Percentiles rank a stretch among this genome's conserved stretches.
Conservation (phyloP, 495 filamentous ascomycete genomes). For the Evernia prunastri region DNA sequence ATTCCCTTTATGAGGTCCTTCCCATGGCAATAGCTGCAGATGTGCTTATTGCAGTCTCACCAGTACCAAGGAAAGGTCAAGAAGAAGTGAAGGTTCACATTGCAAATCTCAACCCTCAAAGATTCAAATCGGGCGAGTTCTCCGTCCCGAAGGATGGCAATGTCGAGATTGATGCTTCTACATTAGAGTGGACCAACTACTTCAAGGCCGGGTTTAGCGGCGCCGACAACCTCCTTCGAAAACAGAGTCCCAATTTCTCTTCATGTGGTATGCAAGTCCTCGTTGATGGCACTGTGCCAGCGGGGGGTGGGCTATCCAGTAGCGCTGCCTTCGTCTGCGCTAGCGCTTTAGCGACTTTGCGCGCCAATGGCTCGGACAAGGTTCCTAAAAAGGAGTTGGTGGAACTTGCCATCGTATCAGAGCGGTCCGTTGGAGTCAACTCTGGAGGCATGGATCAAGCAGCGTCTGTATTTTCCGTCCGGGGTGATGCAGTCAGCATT, state of each 20-base stretch:
- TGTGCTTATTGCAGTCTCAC: constrained; percentile 70
- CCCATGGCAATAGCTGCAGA: constrained; percentile 93
- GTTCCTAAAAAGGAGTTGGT: constrained; percentile 86
- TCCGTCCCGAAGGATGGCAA: constrained; percentile 57
- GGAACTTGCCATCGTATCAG: constrained; percentile 87
- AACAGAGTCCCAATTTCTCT: constrained; percentile 53
- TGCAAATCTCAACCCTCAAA: constrained; percentile 68
- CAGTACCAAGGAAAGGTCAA: not conserved
- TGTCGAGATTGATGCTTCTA: constrained; percentile 73
- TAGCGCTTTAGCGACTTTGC: constrained; percentile 80
- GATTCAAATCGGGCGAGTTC: constrained; percentile 74
- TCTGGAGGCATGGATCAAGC: constrained; percentile 99
- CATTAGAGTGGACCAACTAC: constrained; percentile 96
- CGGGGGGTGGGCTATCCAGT: constrained; percentile 84
- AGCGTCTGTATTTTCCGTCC: constrained; percentile 86
- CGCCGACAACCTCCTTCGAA: constrained; percentile 69
- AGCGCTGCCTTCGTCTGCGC: constrained; percentile 92
- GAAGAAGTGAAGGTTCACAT: constrained; percentile 53
- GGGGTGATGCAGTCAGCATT: constrained; percentile 82
- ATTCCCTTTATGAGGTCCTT: constrained; percentile 90
- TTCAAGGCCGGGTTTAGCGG: constrained; percentile 88
- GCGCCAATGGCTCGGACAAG: constrained; percentile 69
- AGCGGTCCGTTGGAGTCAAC: constrained; percentile 91
- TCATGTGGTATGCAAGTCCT: constrained; percentile 80
- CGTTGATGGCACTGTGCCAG: constrained; percentile 85